Conservation (phyloP, 2,329 filamentous ascomycete species). For the Fusarium avenaceum region DNA sequence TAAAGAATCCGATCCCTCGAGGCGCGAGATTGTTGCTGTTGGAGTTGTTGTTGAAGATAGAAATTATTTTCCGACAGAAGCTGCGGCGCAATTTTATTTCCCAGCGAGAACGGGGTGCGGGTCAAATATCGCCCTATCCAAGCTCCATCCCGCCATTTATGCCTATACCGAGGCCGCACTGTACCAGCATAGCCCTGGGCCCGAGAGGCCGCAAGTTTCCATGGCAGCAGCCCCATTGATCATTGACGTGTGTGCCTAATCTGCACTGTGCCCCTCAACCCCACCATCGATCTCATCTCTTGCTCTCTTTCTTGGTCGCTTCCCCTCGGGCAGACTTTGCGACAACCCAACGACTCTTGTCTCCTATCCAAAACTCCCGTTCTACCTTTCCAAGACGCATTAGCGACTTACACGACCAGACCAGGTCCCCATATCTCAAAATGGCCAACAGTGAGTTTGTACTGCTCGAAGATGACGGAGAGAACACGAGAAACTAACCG, state of each 20-base stretch:
- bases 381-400: slow-evolving; percentile 12
- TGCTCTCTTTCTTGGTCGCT: slow-evolving; percentile 32
- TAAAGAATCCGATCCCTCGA: slow-evolving; percentile 7
- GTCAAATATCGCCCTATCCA: slow-evolving; percentile 46
- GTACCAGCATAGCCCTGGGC: slow-evolving; percentile 23
- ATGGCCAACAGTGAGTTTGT: slow-evolving; percentile 46
- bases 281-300: slow-evolving; percentile 52
- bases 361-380: slow-evolving; percentile 7
- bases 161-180: slow-evolving; percentile 47
- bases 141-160: slow-evolving; percentile 48
- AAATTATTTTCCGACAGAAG: slow-evolving; percentile 22
- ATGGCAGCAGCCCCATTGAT: slow-evolving; percentile 25
- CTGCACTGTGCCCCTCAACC: slow-evolving; percentile 56
- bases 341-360: slow-evolving; percentile 48
- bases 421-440: slow-evolving; percentile 41
- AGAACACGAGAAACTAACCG: slow-evolving; percentile 44
- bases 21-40: slow-evolving; percentile 9
- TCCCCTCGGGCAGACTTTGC: slow-evolving; percentile 53
- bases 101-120: slow-evolving; percentile 2
- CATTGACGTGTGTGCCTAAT: slow-evolving; percentile 45
- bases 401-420: slow-evolving; percentile 28
- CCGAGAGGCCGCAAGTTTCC: slow-evolving; percentile 19
- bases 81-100: slow-evolving; percentile 38
- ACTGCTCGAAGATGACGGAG: neutral
- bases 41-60: slow-evolving; percentile 23